A percentile compares a stretch with the other conserved stretches of the same genome.
phyloP scores from a whole-genome alignment of 495 filamentous ascomycete species.

The Xylaria scruposa region DNA sequence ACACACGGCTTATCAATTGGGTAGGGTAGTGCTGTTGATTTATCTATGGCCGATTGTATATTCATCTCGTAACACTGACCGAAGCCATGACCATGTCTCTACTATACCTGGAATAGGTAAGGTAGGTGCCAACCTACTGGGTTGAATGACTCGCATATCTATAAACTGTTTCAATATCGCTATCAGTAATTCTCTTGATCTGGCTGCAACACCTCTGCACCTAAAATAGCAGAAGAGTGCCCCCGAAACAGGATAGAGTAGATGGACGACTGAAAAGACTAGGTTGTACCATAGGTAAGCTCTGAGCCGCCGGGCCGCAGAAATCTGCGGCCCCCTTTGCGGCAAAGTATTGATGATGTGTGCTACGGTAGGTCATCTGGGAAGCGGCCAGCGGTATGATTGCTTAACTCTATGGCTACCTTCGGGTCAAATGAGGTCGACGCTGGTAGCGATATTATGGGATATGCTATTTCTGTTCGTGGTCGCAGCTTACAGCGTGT shows the following conservation, averaged over 20 bases:
- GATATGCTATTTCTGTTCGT: conserved; percentile 28
- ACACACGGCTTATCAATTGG: background rate
- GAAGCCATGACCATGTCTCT: background rate
- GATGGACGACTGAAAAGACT: background rate
- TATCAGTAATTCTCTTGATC: background rate
- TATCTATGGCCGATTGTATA: background rate
- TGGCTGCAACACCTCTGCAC: background rate
- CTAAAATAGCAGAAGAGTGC: conserved; percentile 9
- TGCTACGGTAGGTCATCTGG: conserved; percentile 10
- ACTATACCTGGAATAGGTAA: conserved; percentile 1
- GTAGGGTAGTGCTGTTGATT: background rate
- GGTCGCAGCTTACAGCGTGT: conserved; percentile 7
- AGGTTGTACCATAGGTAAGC: background rate
- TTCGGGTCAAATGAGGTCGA: background rate
- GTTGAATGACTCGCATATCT: conserved; percentile 6
- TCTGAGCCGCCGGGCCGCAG: conserved; percentile 17
- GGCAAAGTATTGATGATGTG: conserved; percentile 1
- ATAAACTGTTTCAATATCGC: background rate
- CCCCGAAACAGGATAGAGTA: background rate
- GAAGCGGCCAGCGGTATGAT: background rate
- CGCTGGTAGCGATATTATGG: background rate
- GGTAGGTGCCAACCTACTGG: background rate
- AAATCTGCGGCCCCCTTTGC: conserved; percentile 13
- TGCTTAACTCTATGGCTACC: conserved; percentile 3
- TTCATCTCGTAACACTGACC: background rate